Conservation (phyloP, 1,139 yeast species). For the Scheffersomyces stambukii region DNA sequence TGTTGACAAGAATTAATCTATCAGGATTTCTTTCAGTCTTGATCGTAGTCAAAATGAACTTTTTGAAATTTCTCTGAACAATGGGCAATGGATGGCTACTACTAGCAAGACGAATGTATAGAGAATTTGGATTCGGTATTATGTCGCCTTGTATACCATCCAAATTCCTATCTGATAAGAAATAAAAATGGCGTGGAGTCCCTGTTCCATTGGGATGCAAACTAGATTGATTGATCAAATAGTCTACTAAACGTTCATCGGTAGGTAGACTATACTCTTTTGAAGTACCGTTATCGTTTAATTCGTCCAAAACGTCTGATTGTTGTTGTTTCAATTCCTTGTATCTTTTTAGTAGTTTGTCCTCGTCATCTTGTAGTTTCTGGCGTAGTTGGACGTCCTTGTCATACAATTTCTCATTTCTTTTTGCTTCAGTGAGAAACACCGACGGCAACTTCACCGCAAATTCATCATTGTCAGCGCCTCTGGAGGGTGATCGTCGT, state of each 20-base stretch:
- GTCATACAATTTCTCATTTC: slow-evolving; percentile 18
- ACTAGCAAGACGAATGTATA: no score
- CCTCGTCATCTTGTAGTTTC: slow-evolving; percentile 15
- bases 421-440: slow-evolving; percentile 23
- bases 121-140: no score
- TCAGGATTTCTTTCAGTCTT: slow-evolving; percentile 4
- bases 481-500: not conserved
- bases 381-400: slow-evolving; percentile 15
- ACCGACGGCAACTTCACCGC: slow-evolving; percentile 21
- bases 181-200: slow-evolving; percentile 13
- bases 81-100: no score
- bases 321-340: slow-evolving; percentile 6
- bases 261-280: slow-evolving; percentile 3
- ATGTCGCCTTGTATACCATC: slow-evolving; percentile 1
- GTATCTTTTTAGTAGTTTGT: slow-evolving; percentile 9
- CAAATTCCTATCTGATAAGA: slow-evolving; percentile 7
- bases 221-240: slow-evolving; percentile 8
- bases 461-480: slow-evolving; percentile 13
- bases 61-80: slow-evolving; percentile 1
- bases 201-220: slow-evolving; percentile 6
- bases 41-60: slow-evolving; percentile 3
- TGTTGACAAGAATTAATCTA: slow-evolving; percentile 2
- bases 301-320: slow-evolving; percentile 16
- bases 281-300: slow-evolving; percentile 24
- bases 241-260: slow-evolving; percentile 9